Conservation (phyloP, 805 yeast genomes). For the Spencermartinsiella europaea region DNA sequence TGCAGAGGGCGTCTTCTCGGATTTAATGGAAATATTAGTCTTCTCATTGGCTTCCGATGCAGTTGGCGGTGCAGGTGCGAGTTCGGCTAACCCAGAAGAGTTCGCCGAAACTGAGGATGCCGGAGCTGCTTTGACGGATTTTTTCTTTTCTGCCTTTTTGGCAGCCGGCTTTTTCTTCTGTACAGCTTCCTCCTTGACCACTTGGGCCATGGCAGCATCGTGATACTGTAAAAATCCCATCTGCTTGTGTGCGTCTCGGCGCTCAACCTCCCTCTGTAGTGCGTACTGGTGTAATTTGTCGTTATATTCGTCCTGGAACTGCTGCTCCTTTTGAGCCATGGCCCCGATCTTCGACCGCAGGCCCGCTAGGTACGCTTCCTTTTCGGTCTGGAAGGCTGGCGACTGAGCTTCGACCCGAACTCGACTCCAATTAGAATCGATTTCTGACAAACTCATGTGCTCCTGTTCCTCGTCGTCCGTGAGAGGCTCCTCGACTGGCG, state of each 20-base stretch:
- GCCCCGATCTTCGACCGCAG: neutral
- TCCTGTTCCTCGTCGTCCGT: neutral
- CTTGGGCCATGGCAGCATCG: neutral
- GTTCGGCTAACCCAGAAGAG: neutral
- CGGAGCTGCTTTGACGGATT: neutral
- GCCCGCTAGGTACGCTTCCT: neutral
- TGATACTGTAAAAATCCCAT: neutral
- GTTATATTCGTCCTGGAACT: neutral
- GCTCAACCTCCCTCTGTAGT: neutral
- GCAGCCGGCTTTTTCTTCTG: neutral
- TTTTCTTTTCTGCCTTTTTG: neutral
- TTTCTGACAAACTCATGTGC: neutral
- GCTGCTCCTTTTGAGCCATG: neutral
- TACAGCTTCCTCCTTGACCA: neutral
- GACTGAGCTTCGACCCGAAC: neutral
- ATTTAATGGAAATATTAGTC: neutral
- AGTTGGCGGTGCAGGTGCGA: neutral
- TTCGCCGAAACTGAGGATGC: neutral
- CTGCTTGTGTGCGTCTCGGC: neutral
- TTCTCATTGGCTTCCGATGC: neutral
- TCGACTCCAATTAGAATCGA: neutral
- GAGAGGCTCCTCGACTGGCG: constrained; percentile 6
- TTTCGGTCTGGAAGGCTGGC: neutral
- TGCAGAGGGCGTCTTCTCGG: neutral
- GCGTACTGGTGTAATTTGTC: neutral